phyloP scores from a whole-genome alignment of 2,329 filamentous ascomycete genomes.

The Phoma herbarum region DNA sequence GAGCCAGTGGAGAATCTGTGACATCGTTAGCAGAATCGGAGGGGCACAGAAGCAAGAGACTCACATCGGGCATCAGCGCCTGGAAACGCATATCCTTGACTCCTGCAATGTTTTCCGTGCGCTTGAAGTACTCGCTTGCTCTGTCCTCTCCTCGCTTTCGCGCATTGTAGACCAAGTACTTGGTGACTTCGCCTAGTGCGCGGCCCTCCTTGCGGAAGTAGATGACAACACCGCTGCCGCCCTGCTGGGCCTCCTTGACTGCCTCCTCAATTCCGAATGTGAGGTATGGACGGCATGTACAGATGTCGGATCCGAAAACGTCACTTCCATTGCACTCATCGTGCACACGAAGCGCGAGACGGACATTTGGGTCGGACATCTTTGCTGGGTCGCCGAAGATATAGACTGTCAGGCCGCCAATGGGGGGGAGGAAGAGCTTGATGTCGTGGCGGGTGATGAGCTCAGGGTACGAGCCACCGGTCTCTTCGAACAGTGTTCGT shows the following conservation, averaged over 20 bases:
- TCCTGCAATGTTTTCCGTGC: slow-evolving; percentile 97
- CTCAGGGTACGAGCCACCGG: slow-evolving; percentile 94
- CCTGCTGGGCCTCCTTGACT: slow-evolving; percentile 94
- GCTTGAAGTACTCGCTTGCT: slow-evolving; percentile 92
- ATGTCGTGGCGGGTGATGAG: slow-evolving; percentile 94
- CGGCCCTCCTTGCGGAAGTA: slow-evolving; percentile 99
- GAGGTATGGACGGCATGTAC: slow-evolving; percentile 93
- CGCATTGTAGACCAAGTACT: slow-evolving; percentile 83
- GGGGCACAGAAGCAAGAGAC: slow-evolving; percentile 15
- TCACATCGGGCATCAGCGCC: slow-evolving; percentile 87
- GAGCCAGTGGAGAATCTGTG: slow-evolving; percentile 87
- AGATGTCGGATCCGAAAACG: slow-evolving; percentile 97
- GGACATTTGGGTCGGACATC: slow-evolving; percentile 85
- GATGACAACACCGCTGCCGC: slow-evolving; percentile 93
- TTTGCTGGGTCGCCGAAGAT: slow-evolving; percentile 95
- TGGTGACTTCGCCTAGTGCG: slow-evolving; percentile 93
- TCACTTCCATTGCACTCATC: slow-evolving; percentile 95
- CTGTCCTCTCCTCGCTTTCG: slow-evolving; percentile 76
- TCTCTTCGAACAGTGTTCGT: slow-evolving; percentile 91
- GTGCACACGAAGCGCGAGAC: slow-evolving; percentile 84
- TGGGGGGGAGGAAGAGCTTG: slow-evolving; percentile 94
- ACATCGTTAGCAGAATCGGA: background rate
- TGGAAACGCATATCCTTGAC: slow-evolving; percentile 98
- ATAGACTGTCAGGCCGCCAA: slow-evolving; percentile 95
- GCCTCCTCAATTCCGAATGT: slow-evolving; percentile 98